These are phyloP conservation scores for Didymella segeticola DNA, from an alignment of 2,329 filamentous ascomycete species.

Conservation along the genomic window DNA sequence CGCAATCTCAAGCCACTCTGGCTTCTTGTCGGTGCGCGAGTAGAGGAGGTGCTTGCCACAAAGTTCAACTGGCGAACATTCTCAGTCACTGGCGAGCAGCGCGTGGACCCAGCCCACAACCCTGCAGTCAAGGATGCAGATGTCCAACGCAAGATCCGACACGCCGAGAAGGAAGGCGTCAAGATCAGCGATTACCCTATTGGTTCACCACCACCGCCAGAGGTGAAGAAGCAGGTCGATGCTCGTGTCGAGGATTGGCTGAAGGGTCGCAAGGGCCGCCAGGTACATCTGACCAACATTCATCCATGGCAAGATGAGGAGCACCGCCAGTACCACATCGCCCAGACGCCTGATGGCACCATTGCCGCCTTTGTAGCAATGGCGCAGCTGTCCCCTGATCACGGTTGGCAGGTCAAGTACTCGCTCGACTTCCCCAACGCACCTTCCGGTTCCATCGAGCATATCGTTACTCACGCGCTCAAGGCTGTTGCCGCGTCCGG, in stretches of 20 bases:
- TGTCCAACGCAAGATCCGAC: constrained; percentile 76
- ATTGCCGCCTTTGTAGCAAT: constrained; percentile 82
- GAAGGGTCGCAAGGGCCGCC: constrained; percentile 77
- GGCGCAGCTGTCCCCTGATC: constrained; percentile 77
- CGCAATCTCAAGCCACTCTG: constrained; percentile 80
- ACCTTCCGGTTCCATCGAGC: constrained; percentile 86
- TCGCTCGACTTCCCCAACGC: constrained; percentile 90
- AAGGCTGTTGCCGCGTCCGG: constrained; percentile 65
- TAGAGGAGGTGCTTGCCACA: constrained; percentile 80
- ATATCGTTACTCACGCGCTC: constrained; percentile 76
- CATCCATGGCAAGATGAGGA: constrained; percentile 83
- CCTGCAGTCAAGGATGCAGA: constrained; percentile 69
- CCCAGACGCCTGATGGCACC: constrained; percentile 73
- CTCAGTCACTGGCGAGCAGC: constrained; percentile 87
- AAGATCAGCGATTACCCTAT: constrained; percentile 76
- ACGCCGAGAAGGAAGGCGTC: constrained; percentile 82
- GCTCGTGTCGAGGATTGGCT: constrained; percentile 81
- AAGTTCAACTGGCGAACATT: constrained; percentile 88
- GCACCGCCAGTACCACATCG: constrained; percentile 86
- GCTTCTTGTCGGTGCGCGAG: constrained; percentile 81
- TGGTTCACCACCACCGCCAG: constrained; percentile 68
- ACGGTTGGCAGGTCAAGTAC: constrained; percentile 96
- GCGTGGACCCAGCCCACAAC: constrained; percentile 76
- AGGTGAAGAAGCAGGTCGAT: constrained; percentile 73
- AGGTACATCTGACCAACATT: constrained; percentile 90